Base-by-base conservation (phyloP, 139 green algal genomes). In the Coccomyxa sp. region DNA sequence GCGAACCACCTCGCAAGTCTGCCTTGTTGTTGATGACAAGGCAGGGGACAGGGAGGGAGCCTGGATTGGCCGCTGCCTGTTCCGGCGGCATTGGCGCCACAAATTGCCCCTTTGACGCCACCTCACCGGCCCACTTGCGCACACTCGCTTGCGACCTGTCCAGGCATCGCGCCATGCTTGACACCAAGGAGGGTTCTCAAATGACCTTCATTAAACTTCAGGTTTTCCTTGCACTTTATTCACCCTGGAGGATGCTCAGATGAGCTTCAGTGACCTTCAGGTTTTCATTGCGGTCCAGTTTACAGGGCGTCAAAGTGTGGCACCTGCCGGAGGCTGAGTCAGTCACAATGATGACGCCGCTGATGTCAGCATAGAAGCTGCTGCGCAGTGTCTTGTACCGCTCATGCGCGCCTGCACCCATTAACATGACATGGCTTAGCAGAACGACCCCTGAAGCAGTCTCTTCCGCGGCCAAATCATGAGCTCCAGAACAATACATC, bases 11-110 rank as follows among this genome's bases (percentile, higher is more conserved):
- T 86, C 88, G 71, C 58, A 90, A 77, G 63, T 85, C 18, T 90
- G 88, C 86, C 81, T 91, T n/a, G 83, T 91, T 9, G 85, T 83
- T 21, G 88, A 91, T 82, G 86, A 87, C 89, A 14, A 83, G 80
- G 67, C n/a, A 76, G 38, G 45, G 67, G 45, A 79, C 81, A 1
- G 77, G 77, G 32, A 81, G 77, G 13, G 77, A 57, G 77, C 77
- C 77, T 18, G 58, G 77, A 14, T 57, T 58, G 16, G 77, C 77
- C 0, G 38, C 77, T 14, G 77, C 77, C 18, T 58, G 38, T 58
- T 81, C 77, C 14, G 58, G 38, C 38, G 77, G 77, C 38, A 81
- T 32, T 14, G 77, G 15, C 10, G 77, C 32, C 16, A 21, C 77
- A 51, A 81, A 81, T 1, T 27, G 60, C 32, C 38, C 77, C 16